Evolutionary conservation across 306 rosid genomes (phyloP).

Genomic region (Dicorynia guianensis): DNA sequence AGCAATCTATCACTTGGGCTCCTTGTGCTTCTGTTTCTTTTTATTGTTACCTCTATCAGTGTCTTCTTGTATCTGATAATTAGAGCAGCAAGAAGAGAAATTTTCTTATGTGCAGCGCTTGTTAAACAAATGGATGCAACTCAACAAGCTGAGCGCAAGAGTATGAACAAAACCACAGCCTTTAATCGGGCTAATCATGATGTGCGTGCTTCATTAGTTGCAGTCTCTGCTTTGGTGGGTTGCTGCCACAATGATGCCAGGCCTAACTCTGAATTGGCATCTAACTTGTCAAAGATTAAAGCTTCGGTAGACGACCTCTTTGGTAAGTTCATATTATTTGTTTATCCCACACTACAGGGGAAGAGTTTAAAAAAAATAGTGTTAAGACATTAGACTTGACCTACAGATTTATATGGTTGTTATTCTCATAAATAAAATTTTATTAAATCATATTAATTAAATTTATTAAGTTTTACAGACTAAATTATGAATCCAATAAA

Average conservation of each 20-base stretch:
- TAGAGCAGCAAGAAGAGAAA: constrained; percentile 24
- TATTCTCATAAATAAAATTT: too few relatives aligned
- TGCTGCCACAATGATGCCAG: not conserved
- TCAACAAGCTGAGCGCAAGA: constrained; percentile 32
- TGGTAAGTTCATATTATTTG: not conserved
- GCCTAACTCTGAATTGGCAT: not conserved
- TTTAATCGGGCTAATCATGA: constrained; percentile 10
- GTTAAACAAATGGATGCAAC: constrained; percentile 34
- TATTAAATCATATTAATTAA: too few relatives aligned
- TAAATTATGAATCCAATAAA: too few relatives aligned
- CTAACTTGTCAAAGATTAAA: constrained; percentile 10
- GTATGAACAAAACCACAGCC: constrained; percentile 23
- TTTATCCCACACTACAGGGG: too few relatives aligned
- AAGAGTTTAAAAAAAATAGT: too few relatives aligned
- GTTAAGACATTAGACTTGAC: too few relatives aligned
- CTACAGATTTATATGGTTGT: too few relatives aligned
- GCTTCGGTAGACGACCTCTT: not conserved
- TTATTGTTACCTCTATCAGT: not conserved
- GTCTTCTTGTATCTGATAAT: not conserved
- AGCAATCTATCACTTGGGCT: not conserved
- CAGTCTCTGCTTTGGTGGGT: constrained; percentile 3
- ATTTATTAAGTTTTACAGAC: too few relatives aligned
- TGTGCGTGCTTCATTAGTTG: constrained; percentile 5
- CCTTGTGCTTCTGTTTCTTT: not conserved
- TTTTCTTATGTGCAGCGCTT: constrained; percentile 13